Evolutionary conservation across 2,329 filamentous ascomycete species (phyloP).

Genomic region (Cladosporium sp.): DNA sequence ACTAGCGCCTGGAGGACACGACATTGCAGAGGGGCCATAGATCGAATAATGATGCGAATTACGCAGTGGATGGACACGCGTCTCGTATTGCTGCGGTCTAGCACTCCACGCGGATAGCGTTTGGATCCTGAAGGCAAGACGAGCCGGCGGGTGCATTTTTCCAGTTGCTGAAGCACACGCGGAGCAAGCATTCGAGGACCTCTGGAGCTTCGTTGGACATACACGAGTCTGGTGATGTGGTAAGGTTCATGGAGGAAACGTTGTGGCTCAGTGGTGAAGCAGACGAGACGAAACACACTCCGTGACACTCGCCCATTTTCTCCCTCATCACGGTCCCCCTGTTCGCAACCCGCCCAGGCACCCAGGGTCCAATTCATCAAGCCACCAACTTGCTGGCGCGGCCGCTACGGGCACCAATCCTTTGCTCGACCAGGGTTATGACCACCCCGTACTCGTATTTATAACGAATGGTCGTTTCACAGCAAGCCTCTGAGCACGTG

Average conservation of each 20-base stretch:
- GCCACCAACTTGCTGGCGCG: neutral
- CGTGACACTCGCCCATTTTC: neutral
- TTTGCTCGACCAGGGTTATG: neutral
- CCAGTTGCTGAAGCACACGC: neutral
- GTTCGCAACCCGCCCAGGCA: neutral
- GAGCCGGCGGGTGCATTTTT: neutral
- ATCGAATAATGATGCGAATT: neutral
- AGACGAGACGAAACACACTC: neutral
- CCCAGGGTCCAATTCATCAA: neutral
- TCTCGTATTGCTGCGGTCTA: conserved; percentile 7
- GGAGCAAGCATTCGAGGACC: neutral
- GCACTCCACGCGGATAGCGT: neutral
- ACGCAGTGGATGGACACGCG: neutral
- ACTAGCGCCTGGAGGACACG: neutral
- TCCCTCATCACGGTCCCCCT: neutral
- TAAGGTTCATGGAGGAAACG: neutral
- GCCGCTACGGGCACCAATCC: neutral
- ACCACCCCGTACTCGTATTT: neutral
- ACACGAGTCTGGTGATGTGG: neutral
- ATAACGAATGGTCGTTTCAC: neutral
- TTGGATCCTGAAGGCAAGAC: neutral
- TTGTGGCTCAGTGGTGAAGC: neutral
- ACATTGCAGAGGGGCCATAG: neutral
- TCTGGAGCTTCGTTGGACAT: neutral
- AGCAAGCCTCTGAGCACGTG: neutral